Percentiles rank a stretch among this genome's conserved stretches.
Conservation (phyloP, 257 asterid species). For the Lycium ferocissimum region DNA sequence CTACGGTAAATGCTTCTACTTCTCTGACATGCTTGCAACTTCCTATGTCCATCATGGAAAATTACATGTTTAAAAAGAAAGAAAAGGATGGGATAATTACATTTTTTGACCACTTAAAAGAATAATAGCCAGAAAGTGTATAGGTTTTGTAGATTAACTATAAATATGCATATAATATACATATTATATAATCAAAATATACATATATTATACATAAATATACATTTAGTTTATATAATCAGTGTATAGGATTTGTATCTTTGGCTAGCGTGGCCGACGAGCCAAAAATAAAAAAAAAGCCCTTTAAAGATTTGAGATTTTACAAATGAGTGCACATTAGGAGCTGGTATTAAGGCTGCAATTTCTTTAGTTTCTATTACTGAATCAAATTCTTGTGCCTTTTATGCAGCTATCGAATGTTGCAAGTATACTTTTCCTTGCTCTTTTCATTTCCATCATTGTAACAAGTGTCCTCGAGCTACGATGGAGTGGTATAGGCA, state of each 20-base stretch:
- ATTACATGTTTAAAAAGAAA: too few species aligned
- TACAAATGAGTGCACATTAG: not conserved
- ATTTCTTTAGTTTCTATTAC: not conserved
- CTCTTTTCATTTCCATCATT: conserved; percentile 87
- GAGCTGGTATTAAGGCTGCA: not conserved
- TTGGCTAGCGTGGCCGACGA: too few species aligned
- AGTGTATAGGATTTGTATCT: too few species aligned
- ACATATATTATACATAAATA: too few species aligned
- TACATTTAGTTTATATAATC: too few species aligned
- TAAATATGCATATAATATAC: too few species aligned
- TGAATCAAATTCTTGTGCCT: conserved; percentile 10
- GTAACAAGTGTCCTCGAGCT: conserved; percentile 84
- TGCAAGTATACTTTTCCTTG: conserved; percentile 85
- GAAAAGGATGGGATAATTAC: too few species aligned
- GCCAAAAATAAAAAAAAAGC: too few species aligned
- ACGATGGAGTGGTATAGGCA: conserved; percentile 95
- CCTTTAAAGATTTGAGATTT: not conserved
- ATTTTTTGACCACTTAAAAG: too few species aligned
- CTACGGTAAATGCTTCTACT: conserved; percentile 66
- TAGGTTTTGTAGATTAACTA: too few species aligned
- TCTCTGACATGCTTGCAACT: not conserved
- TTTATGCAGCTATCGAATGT: conserved; percentile 72
- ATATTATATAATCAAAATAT: too few species aligned
- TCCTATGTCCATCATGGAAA: not conserved
- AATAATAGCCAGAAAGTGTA: too few species aligned